Percentiles rank a stretch among this genome's conserved stretches.
These are phyloP conservation scores for Ceratobasidium theobromae DNA, from an alignment of 1,284 basidiomycete species.

Conservation along the genomic window DNA sequence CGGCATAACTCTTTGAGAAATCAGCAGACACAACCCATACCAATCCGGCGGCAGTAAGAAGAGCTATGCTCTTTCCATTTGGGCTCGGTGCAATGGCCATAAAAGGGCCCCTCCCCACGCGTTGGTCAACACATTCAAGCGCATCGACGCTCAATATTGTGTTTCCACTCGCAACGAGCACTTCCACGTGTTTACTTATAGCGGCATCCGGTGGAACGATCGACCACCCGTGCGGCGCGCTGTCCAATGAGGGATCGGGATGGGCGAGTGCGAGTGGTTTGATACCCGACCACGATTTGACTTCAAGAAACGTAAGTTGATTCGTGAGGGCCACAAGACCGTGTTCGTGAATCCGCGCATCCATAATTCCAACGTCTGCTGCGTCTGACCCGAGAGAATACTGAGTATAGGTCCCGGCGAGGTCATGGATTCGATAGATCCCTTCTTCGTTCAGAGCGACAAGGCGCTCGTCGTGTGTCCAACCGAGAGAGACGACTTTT, in stretches of 20 bases:
- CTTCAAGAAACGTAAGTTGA: slow-evolving; percentile 75
- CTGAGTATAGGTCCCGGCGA: slow-evolving; percentile 83
- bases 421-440: slow-evolving; percentile 84
- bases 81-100: slow-evolving; percentile 84
- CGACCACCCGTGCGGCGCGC: slow-evolving; percentile 77
- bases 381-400: slow-evolving; percentile 84
- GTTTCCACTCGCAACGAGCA: slow-evolving; percentile 74
- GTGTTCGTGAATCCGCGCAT: slow-evolving; percentile 81
- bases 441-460: slow-evolving; percentile 92
- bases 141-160: slow-evolving; percentile 84
- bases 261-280: slow-evolving; percentile 66
- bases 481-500: slow-evolving; percentile 74
- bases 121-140: slow-evolving; percentile 80
- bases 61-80: slow-evolving; percentile 88
- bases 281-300: slow-evolving; percentile 81
- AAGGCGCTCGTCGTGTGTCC: slow-evolving; percentile 65
- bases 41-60: slow-evolving; percentile 70
- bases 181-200: slow-evolving; percentile 83
- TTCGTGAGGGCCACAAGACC: slow-evolving; percentile 87
- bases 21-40: slow-evolving; percentile 94
- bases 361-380: slow-evolving; percentile 79
- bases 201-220: slow-evolving; percentile 84
- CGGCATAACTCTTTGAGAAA: slow-evolving; percentile 67
- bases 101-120: slow-evolving; percentile 88
- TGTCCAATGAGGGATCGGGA: slow-evolving; percentile 55